Base-by-base conservation (phyloP, 2,329 filamentous ascomycete species). In the Thelonectria blattea region DNA sequence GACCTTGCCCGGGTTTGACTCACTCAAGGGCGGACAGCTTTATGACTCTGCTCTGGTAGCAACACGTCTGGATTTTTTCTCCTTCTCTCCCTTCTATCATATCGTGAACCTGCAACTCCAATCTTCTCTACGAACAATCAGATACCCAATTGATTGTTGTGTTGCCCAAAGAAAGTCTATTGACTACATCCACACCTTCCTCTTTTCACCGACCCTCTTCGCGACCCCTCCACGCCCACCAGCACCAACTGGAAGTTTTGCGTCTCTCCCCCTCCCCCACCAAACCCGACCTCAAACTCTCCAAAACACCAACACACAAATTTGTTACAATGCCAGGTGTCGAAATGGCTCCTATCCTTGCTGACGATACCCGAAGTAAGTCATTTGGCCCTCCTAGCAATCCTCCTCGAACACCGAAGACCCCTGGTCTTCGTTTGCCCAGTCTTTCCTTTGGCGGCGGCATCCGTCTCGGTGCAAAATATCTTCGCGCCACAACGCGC, bases 331-430 rank as follows among this genome's bases (percentile, higher is more conserved):
- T 69, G 79, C 74, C 79, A 61, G 76, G 75, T 67, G 67, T 75
- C 63, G 75, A 79, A 51, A 75, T 78, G 70, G 70, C 72, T 57
- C 74, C 78, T 55, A 74, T 79, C 61, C 74, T 74, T 61, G 77
- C 80, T 52, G 81, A 83, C 71, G 80, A 83, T 61, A 77, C 75
- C 53, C 73, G 76, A 75, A 73, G 76, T 78, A 52, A 76, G 76
- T 75, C 52, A 75, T 74, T 72, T 11, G 42, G n/a, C n/a, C 4
- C 8, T 30, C 22, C 22, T 30, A 30, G 5, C 8, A 50, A 22
- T 37, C 43, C n/a, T 20, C 12, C 30, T 22, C 10, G 22, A 24
- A 24, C 22, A 24, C 14, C 2, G 17, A 15, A 17, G 27, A 46
- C 17, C 12, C 10, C 51, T 46, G 8, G 34, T 24, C 27, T 10